Evolutionary conservation across 2,329 filamentous ascomycete species (phyloP), one percentile per base, ranked within the genome.

Genomic region (Blumeria hordei): DNA sequence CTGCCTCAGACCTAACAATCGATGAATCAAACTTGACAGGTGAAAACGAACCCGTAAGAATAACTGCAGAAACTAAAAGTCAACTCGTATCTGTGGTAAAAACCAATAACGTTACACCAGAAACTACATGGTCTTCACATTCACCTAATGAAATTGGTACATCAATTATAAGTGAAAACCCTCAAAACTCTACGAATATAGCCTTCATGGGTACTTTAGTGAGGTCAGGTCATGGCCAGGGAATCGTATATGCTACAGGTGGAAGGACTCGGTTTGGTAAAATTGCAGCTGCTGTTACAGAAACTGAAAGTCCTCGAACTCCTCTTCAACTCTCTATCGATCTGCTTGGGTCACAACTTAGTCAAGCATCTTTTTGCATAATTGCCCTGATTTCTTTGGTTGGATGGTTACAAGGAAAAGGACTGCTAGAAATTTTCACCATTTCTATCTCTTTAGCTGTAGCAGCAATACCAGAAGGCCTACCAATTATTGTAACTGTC

Each of bases 171-270:
- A 78, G 73, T 58, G 77, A 76, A 33, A 81, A 84, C 60, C 76
- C 85, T 47, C 74, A 78, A 52, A 82, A 84, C 55, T 78, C 82
- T 62, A 85, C 83, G 62, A 96, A 98, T 63, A 88, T 98, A 66
- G 92, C 88, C 1, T 96, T 95, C 67, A 96, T 98, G 88, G 92
- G 92, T 33, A 98, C 92, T 2, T 69, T 98, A 60, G 88, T 98
- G 36, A 86, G 90, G 60, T 95, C 90, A 37, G 92, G 92, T 10
- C 83, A 98, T 64, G 92, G 92, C 0, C 88, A 94, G 67, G 92
- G 92, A 45, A 82, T 98, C 60, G 92, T 98, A n/a, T 93, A 95
- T 66, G 88, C 88, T 8, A 98, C 92, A 6, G 93, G 93, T 55
- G 84, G 85, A 35, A 80, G 85, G 57, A 98, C 93, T 0, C 88